phyloP scores from a whole-genome alignment of 768 basidiomycete genomes.

The Kwoniella sp. region DNA sequence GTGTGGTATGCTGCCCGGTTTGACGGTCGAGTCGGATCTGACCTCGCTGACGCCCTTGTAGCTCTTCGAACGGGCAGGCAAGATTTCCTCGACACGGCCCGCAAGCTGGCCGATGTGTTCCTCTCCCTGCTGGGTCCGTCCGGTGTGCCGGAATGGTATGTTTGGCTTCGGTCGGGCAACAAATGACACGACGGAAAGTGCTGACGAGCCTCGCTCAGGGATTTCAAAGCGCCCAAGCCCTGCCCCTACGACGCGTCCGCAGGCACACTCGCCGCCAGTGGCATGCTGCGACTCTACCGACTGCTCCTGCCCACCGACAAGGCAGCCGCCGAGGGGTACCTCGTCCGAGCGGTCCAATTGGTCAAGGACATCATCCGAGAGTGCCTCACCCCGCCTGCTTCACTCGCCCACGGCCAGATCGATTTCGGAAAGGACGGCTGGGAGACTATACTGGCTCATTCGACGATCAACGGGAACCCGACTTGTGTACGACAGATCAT shows the following conservation, averaged over 20 bases:
- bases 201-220: conserved; percentile 19
- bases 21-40: background rate
- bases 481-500: conserved; percentile 17
- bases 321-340: conserved; percentile 27
- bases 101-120: conserved; percentile 35
- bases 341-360: conserved; percentile 24
- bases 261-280: conserved; percentile 30
- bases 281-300: conserved; percentile 31
- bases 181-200: too few relatives aligned
- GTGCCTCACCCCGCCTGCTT: conserved; percentile 26
- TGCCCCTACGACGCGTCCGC: conserved; percentile 42
- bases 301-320: conserved; percentile 20
- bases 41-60: background rate
- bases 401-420: conserved; percentile 18
- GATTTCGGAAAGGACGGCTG: conserved; percentile 40
- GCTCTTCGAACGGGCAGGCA: conserved; percentile 34
- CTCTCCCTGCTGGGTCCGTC: conserved; percentile 20
- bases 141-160: conserved; percentile 39
- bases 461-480: conserved; percentile 39
- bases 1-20: conserved; percentile 21
- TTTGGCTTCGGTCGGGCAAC: too few relatives aligned
- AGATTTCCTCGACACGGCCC: conserved; percentile 31
- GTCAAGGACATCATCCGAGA: conserved; percentile 27
- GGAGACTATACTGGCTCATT: conserved; percentile 40
- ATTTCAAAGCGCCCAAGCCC: conserved; percentile 35